Evolutionary conservation across 768 basidiomycete genomes (phyloP).

Genomic region (Termitomyces sp.): DNA sequence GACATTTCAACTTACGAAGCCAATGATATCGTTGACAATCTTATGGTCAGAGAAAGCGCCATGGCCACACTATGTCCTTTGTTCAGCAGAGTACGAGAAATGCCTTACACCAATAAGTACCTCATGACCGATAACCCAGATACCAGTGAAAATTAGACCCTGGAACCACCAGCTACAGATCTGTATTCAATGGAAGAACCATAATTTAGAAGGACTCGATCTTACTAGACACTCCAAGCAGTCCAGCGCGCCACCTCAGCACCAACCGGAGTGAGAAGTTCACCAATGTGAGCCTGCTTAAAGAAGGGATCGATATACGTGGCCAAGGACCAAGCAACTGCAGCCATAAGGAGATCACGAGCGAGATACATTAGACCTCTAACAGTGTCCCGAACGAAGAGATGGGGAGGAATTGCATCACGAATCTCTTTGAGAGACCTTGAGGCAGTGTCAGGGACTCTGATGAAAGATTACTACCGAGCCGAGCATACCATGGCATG

Average conservation of each 20-base stretch:
- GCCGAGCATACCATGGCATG: slow-evolving; percentile 38
- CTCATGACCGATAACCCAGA: slow-evolving; percentile 61
- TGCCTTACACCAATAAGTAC: slow-evolving; percentile 17
- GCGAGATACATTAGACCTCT: slow-evolving; percentile 40
- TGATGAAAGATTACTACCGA: background rate
- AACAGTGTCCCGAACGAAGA: slow-evolving; percentile 40
- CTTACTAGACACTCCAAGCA: slow-evolving; percentile 46
- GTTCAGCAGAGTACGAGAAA: background rate
- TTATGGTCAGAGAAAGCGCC: slow-evolving; percentile 50
- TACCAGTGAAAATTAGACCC: slow-evolving; percentile 51
- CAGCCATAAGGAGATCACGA: slow-evolving; percentile 44
- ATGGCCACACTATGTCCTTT: slow-evolving; percentile 44
- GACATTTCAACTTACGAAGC: slow-evolving; percentile 37
- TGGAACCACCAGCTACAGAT: slow-evolving; percentile 57
- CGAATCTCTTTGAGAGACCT: slow-evolving; percentile 51
- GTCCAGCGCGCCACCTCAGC: slow-evolving; percentile 37
- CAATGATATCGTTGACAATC: slow-evolving; percentile 45
- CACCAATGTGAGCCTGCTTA: slow-evolving; percentile 16
- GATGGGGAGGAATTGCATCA: slow-evolving; percentile 42
- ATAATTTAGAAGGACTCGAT: background rate
- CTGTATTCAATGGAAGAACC: background rate
- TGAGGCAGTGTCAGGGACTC: background rate
- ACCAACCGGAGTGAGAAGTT: slow-evolving; percentile 28
- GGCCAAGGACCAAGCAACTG: slow-evolving; percentile 38
- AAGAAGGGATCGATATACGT: slow-evolving; percentile 42